These are phyloP conservation scores for Macaranga tanarius DNA, from an alignment of 441 rosid species.

Conservation along the genomic window DNA sequence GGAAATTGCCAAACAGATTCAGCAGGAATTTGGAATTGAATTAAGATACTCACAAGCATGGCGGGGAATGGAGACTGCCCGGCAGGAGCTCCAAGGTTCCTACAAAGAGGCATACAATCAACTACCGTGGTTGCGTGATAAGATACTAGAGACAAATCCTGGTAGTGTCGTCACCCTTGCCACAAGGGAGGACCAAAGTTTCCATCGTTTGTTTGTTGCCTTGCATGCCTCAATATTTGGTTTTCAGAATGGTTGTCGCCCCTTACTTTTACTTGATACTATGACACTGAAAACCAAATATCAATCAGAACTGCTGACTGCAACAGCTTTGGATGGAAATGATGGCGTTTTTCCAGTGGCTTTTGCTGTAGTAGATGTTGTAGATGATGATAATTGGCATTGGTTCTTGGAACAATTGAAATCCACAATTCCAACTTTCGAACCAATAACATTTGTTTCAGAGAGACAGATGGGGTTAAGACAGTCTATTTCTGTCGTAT, in stretches of 20 bases:
- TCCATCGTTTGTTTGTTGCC: constrained; percentile 44
- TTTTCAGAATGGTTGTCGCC: constrained; percentile 53
- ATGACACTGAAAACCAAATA: constrained; percentile 38
- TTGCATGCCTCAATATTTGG: constrained; percentile 44
- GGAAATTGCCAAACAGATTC: constrained; percentile 49
- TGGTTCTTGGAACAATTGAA: constrained; percentile 51
- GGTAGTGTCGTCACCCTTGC: constrained; percentile 40
- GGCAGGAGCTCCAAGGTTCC: constrained; percentile 49
- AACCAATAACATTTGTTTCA: constrained; percentile 44
- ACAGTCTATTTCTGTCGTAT: constrained; percentile 30
- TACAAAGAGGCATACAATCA: constrained; percentile 45
- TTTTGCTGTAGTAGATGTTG: constrained; percentile 42
- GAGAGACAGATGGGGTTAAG: constrained; percentile 37
- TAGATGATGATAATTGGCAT: constrained; percentile 45
- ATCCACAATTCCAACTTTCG: constrained; percentile 31
- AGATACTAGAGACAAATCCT: constrained; percentile 45
- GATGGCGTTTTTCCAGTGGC: constrained; percentile 51
- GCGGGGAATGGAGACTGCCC: constrained; percentile 54
- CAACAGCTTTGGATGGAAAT: constrained; percentile 53
- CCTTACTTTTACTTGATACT: constrained; percentile 46
- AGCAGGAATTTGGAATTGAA: constrained; percentile 47
- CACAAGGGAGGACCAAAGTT: constrained; percentile 40
- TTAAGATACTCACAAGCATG: constrained; percentile 50
- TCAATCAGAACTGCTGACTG: constrained; percentile 45
- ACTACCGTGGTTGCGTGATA: constrained; percentile 47